A percentile compares a stretch with the other conserved stretches of the same genome.
Evolutionary conservation across 228 moss, liverwort and hornwort species (phyloP).

Genomic region (Sphagnum fallax): DNA sequence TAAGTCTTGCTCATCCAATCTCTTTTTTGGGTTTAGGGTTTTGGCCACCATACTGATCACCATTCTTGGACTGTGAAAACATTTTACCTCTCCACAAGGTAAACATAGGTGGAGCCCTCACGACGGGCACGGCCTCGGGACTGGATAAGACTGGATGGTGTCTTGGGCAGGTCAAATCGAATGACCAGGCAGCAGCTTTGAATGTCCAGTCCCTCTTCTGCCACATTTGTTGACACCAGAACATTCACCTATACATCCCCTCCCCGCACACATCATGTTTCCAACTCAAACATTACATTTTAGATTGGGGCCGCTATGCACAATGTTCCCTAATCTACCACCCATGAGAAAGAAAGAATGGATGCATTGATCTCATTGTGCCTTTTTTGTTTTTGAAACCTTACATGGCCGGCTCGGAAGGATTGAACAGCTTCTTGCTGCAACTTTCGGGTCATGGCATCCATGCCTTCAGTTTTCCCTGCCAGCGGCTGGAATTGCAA

Average conservation of each 20-base stretch:
- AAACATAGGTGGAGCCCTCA: slow-evolving; percentile 56
- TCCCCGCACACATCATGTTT: slow-evolving; percentile 6
- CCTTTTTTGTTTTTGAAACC: too few species aligned
- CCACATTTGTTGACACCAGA: slow-evolving; percentile 88
- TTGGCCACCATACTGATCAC: too few species aligned
- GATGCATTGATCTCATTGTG: too few species aligned
- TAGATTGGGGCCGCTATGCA: too few species aligned
- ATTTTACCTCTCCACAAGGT: slow-evolving; percentile 73
- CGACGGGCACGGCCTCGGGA: slow-evolving; percentile 97
- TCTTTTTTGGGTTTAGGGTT: too few species aligned
- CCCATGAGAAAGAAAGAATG: too few species aligned
- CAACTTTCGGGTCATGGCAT: slow-evolving; percentile 62
- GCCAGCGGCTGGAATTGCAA: slow-evolving; percentile 64
- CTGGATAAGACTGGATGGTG: slow-evolving; percentile 78
- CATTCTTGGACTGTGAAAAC: too few species aligned
- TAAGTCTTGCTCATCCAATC: too few species aligned
- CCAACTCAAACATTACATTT: too few species aligned
- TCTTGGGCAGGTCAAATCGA: slow-evolving; percentile 90
- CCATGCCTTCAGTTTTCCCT: slow-evolving; percentile 47
- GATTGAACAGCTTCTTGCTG: slow-evolving; percentile 72
- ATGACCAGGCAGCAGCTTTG: slow-evolving; percentile 89
- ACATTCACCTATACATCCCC: slow-evolving; percentile 66
- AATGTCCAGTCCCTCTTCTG: slow-evolving; percentile 98
- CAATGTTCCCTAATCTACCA: too few species aligned
- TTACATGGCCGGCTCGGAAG: slow-evolving; percentile 55